Base-by-base conservation (phyloP, 2,329 filamentous ascomycete species). In the Penicillium sp. region DNA sequence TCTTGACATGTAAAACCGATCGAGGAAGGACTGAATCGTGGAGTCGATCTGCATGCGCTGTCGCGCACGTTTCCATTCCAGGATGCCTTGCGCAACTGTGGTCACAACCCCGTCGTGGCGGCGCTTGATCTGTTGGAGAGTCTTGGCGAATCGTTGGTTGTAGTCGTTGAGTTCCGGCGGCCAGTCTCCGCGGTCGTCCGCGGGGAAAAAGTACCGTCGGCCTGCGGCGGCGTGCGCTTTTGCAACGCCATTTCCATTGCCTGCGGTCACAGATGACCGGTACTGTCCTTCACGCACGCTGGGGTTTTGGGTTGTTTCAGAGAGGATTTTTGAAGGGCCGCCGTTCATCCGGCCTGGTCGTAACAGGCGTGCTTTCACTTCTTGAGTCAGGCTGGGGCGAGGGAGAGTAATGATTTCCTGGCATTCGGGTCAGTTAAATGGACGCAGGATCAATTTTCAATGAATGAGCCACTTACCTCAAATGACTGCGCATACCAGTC, bases 401-500 rank as follows among this genome's bases (percentile, higher is more conserved):
- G 86, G 81, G 6, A 98, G 77, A 49, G 81, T 83, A 58, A 90
- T 96, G 70, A 98, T 94, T 78, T 98, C 93, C 88, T 70, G 51
- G 53, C 34, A 37, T 26, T 42, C n/a, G 8, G 44, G 22, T 41
- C 66, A 62, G 63, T 64, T 64, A 4, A 9, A 17, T 21, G 31
- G 15, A 9, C 8, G 3, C 10, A 4, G 9, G 24, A 21, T 8
- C 1, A 10, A 33, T n/a, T 17, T 2, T 13, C 39, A 53, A 32
- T 48, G 32, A 41, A 45, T 33, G 13, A 31, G 4, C 43, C 49
- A 33, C 79, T 61, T 80, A 95, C 90, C 82, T 98, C 93, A 65
- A 98, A 98, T 45, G 93, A 98, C 75, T 98, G 93, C 57, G 91
- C 93, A 70, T 98, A 98, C 93, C 93, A 98, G 65, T 97, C 90